phyloP scores from a whole-genome alignment of 805 yeast species.

The Candida ipomoeae region DNA sequence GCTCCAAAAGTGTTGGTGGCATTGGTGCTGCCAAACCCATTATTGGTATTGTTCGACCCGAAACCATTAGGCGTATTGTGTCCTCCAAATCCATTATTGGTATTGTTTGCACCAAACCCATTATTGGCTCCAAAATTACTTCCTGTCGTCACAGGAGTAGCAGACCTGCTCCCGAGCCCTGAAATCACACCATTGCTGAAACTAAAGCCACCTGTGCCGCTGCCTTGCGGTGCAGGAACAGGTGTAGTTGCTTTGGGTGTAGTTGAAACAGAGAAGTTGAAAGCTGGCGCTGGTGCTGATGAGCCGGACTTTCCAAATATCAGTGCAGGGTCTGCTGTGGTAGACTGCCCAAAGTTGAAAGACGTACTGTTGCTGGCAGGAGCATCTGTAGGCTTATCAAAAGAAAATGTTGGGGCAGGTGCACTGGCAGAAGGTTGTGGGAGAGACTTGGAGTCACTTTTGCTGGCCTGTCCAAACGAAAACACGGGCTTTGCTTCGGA shows the following conservation, averaged over 20 bases:
- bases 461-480: conserved; percentile 16
- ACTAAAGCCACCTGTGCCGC: conserved; percentile 10
- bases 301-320: conserved; percentile 23
- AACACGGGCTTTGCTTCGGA: conserved; percentile 1
- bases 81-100: neutral
- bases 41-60: too few relatives aligned
- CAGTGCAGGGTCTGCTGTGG: conserved; percentile 31
- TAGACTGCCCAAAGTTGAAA: conserved; percentile 18
- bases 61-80: too few relatives aligned
- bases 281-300: conserved; percentile 14
- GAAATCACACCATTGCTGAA: conserved; percentile 10
- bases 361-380: conserved; percentile 5
- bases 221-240: conserved; percentile 1
- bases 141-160: conserved; percentile 10
- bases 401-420: conserved; percentile 13
- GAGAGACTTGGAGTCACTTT: neutral
- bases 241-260: conserved; percentile 5
- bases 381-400: conserved; percentile 6
- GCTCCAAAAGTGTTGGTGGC: neutral
- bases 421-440: neutral
- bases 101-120: neutral
- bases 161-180: conserved; percentile 9
- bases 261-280: conserved; percentile 11
- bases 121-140: conserved; percentile 3
- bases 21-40: too few relatives aligned